Evolutionary conservation across 192 early-diverging fungal genomes (phyloP).

Genomic region (Allomyces macrogynus): DNA sequence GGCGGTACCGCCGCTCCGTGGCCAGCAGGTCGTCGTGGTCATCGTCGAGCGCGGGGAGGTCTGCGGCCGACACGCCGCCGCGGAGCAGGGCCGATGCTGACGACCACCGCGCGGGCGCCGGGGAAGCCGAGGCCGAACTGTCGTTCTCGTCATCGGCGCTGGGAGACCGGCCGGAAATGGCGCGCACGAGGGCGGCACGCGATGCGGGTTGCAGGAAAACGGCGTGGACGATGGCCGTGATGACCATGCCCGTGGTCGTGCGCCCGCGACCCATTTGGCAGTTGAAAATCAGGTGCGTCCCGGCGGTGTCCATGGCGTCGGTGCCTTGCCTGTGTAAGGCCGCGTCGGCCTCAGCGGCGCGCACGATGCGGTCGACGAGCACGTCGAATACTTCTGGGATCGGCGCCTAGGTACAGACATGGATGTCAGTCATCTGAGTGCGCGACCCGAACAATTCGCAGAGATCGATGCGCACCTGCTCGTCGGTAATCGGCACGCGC

Average conservation of each 20-base stretch:
- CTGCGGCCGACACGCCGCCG: constrained; percentile 1
- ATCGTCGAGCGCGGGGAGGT: constrained; percentile 8
- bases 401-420: no score
- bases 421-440: no score
- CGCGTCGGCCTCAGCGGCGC: constrained; percentile 3
- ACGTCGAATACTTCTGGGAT: constrained; percentile 47
- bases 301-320: not conserved
- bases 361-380: constrained; percentile 23
- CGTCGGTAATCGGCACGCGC: constrained; percentile 31
- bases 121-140: no score
- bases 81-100: not conserved
- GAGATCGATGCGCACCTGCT: not conserved
- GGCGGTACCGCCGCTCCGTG: constrained; percentile 14
- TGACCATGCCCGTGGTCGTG: constrained; percentile 31
- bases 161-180: no score
- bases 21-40: constrained; percentile 1
- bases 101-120: no score
- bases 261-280: constrained; percentile 54
- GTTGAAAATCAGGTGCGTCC: constrained; percentile 34
- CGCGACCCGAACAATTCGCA: no score
- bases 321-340: no score
- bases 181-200: constrained; percentile 1
- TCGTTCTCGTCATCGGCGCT: no score
- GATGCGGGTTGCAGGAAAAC: constrained; percentile 4
- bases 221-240: constrained; percentile 19